phyloP scores from a whole-genome alignment of 2,329 filamentous ascomycete genomes.

The Peltaster fructicola region DNA sequence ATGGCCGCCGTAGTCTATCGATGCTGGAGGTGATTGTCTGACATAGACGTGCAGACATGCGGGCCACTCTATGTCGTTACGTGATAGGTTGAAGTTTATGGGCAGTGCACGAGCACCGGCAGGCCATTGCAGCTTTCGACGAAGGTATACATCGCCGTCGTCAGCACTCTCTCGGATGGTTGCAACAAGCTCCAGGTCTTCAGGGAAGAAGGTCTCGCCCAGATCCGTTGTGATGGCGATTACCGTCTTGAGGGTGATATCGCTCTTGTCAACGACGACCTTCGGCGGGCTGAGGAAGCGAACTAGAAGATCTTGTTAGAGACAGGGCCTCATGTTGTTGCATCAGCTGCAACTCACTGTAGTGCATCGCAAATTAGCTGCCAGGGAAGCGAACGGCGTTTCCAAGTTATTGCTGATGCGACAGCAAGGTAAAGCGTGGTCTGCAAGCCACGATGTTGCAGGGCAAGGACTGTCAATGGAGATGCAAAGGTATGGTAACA shows the following conservation, averaged over 20 bases:
- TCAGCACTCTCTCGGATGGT: slow-evolving; percentile 18
- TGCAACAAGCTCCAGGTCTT: slow-evolving; percentile 26
- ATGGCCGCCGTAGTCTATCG: slow-evolving; percentile 11
- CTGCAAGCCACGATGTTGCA: too few species aligned
- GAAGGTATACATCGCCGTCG: slow-evolving; percentile 24
- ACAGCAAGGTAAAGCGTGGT: too few species aligned
- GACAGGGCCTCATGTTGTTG: neutral
- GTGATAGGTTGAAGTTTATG: slow-evolving; percentile 24
- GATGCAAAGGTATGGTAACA: too few species aligned
- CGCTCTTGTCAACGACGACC: slow-evolving; percentile 22
- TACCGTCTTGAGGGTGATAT: slow-evolving; percentile 30
- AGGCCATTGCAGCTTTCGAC: slow-evolving; percentile 27
- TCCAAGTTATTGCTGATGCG: too few species aligned
- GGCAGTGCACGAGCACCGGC: slow-evolving; percentile 26
- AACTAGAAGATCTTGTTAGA: slow-evolving; percentile 18
- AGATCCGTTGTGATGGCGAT: slow-evolving; percentile 53
- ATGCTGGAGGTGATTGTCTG: slow-evolving; percentile 12
- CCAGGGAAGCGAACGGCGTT: neutral
- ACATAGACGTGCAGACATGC: slow-evolving; percentile 24
- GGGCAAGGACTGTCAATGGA: too few species aligned
- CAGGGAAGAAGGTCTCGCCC: slow-evolving; percentile 44
- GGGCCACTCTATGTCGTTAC: slow-evolving; percentile 21
- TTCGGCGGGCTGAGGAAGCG: slow-evolving; percentile 50
- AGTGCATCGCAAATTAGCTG: slow-evolving; percentile 7
- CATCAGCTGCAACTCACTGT: slow-evolving; percentile 6